Conservation (phyloP, 1,284 basidiomycete species). For the Ceratobasidium sp. region DNA sequence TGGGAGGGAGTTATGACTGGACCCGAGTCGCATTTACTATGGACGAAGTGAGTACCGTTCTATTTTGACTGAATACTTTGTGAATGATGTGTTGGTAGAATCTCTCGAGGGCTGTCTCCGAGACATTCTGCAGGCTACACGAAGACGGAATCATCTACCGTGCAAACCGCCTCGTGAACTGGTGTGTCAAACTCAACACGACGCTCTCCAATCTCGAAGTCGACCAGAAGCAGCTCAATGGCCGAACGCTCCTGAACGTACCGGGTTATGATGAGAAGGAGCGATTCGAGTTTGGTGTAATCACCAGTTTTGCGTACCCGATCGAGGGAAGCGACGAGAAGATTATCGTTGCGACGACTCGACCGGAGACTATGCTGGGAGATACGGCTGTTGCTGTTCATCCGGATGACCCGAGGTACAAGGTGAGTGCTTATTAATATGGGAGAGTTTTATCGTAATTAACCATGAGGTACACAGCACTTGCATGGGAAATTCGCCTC, state of each 20-base stretch:
- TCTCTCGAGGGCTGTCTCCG: constrained; percentile 88
- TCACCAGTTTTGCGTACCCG: constrained; percentile 94
- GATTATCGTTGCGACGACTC: constrained; percentile 95
- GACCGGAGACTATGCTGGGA: constrained; percentile 99
- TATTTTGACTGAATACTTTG: too few species aligned
- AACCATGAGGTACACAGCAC: constrained; percentile 65
- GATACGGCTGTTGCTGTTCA: constrained; percentile 98
- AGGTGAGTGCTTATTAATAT: constrained; percentile 53
- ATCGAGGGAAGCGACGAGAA: constrained; percentile 92
- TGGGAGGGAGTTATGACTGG: constrained; percentile 98
- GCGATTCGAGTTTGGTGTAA: constrained; percentile 96
- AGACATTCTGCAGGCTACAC: constrained; percentile 91
- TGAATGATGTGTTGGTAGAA: constrained; percentile 62
- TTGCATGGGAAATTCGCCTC: constrained; percentile 93
- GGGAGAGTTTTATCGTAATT: background rate
- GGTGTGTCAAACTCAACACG: constrained; percentile 97
- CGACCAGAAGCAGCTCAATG: constrained; percentile 92
- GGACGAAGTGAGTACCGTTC: constrained; percentile 75
- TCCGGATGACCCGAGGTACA: constrained; percentile 94
- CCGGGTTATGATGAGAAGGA: constrained; percentile 96
- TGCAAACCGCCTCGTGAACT: constrained; percentile 97
- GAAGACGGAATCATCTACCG: constrained; percentile 97
- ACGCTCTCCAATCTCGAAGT: constrained; percentile 98
- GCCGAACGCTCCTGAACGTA: constrained; percentile 88
- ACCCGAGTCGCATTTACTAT: constrained; percentile 95